Evolutionary conservation across 441 rosid species (phyloP), one percentile per base, ranked within the genome.

Genomic region (Brassica hybrid): DNA sequence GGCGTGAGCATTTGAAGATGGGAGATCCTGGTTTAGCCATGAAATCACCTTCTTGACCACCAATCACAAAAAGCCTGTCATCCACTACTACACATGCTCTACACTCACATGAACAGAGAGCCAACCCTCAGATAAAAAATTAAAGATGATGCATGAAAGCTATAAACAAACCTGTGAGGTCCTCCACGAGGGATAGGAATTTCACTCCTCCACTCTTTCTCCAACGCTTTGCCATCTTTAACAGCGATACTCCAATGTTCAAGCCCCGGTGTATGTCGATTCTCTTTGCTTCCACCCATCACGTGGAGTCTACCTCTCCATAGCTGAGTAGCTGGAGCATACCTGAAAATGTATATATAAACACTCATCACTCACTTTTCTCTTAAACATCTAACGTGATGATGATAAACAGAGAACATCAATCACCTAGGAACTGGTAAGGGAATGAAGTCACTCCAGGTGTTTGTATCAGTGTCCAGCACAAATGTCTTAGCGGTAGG

Each of bases 271-370:
- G 93, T 90, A 83, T 87, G 83, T 43, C 98, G 83, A 64, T 94
- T 89, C 85, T 91, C 98, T 84, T 87, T 90, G 88, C 98, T 92
- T 45, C 98, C 98, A 78, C 96, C 98, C 98, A 94, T 90, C 79
- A 94, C 98, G 79, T 91, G 98, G 67, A 94, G 97, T 83, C 98
- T 88, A 34, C 97, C 97, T 85, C 91, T 90, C 98, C 97, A 94
- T 50, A 90, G 88, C 78, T 88, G 92, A 73, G 97, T 94, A 73
- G 97, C 96, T 32, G 96, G 96, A 10, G 97, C 98, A 85, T 92
- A 92, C 85, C 97, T 93, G 83, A 79, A 27, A 27, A 4, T 74
- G 19, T 8, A 73, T 2, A 71, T 27, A 48, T 50, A 50, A 50
- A 50, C 18, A 17, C 60, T 48, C 18, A 63, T 62, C 64, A 73